phyloP scores from a whole-genome alignment of 768 basidiomycete genomes.

The Naganishia vishniacii region DNA sequence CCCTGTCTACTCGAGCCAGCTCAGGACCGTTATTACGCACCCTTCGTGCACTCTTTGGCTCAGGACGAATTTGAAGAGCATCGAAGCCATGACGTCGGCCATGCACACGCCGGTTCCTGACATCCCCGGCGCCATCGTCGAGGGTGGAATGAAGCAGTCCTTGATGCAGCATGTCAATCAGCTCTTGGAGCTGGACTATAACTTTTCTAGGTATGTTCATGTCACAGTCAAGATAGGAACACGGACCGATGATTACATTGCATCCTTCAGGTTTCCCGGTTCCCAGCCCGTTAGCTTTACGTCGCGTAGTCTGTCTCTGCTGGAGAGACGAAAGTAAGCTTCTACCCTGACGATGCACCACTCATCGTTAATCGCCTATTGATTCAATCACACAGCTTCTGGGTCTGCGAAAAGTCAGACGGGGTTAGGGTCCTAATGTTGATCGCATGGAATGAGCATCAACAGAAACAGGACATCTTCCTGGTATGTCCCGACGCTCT shows the following conservation, averaged over 20 bases:
- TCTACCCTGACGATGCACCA: background rate
- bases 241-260: background rate
- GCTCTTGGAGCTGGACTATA: slow-evolving; percentile 33
- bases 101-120: slow-evolving; percentile 36
- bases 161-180: slow-evolving; percentile 33
- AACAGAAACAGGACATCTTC: slow-evolving; percentile 57
- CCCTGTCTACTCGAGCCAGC: too few species aligned
- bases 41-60: too few species aligned
- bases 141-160: slow-evolving; percentile 31
- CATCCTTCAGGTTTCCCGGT: slow-evolving; percentile 71
- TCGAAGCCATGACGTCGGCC: background rate
- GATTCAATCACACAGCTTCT: slow-evolving; percentile 61
- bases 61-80: too few species aligned
- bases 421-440: slow-evolving; percentile 84
- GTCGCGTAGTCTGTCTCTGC: background rate
- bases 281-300: slow-evolving; percentile 89
- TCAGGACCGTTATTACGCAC: too few species aligned
- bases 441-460: slow-evolving; percentile 59
- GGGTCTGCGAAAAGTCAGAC: slow-evolving; percentile 99
- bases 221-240: background rate
- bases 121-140: slow-evolving; percentile 37
- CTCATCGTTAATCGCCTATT: background rate
- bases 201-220: slow-evolving; percentile 6
- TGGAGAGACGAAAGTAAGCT: slow-evolving; percentile 3
- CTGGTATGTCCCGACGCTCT: slow-evolving; percentile 57